Evolutionary conservation across 345 rosid genomes (phyloP).

Genomic region (Murraya koenigii): DNA sequence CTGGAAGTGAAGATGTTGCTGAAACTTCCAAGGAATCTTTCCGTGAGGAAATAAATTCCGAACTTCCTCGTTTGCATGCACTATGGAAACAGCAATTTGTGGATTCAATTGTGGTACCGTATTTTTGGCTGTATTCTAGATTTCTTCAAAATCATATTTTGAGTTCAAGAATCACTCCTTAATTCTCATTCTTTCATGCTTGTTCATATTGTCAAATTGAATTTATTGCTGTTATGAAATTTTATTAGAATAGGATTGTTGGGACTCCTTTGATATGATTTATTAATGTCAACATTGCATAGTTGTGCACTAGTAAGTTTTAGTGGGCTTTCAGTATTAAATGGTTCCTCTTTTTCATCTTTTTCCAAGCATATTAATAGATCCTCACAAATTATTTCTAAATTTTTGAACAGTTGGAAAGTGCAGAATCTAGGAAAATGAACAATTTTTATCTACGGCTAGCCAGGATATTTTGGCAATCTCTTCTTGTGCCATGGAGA

Average conservation of each 20-base stretch:
- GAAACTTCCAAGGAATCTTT: slow-evolving; percentile 37
- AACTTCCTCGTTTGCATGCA: slow-evolving; percentile 31
- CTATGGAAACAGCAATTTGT: slow-evolving; percentile 79
- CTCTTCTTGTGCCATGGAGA: slow-evolving; percentile 70
- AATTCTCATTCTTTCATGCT: neutral
- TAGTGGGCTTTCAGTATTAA: neutral
- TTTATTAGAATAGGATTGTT: neutral
- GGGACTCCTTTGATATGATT: neutral
- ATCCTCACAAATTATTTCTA: slow-evolving; percentile 3
- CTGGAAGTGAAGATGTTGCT: slow-evolving; percentile 32
- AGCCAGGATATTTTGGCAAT: slow-evolving; percentile 57
- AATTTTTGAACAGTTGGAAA: slow-evolving; percentile 62
- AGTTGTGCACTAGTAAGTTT: neutral
- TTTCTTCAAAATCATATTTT: slow-evolving; percentile 4
- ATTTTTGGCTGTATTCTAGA: neutral
- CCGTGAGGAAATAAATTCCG: slow-evolving; percentile 25
- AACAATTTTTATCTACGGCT: slow-evolving; percentile 33
- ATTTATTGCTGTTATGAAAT: neutral
- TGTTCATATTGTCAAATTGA: neutral
- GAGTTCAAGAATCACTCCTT: neutral
- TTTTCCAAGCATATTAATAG: neutral
- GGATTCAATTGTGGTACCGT: slow-evolving; percentile 64
- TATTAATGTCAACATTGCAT: neutral
- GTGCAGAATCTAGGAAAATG: slow-evolving; percentile 54
- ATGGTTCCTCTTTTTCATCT: neutral